Base-by-base conservation (phyloP, 1,139 yeast species). In the Barnettozyma hawaiiensis region DNA sequence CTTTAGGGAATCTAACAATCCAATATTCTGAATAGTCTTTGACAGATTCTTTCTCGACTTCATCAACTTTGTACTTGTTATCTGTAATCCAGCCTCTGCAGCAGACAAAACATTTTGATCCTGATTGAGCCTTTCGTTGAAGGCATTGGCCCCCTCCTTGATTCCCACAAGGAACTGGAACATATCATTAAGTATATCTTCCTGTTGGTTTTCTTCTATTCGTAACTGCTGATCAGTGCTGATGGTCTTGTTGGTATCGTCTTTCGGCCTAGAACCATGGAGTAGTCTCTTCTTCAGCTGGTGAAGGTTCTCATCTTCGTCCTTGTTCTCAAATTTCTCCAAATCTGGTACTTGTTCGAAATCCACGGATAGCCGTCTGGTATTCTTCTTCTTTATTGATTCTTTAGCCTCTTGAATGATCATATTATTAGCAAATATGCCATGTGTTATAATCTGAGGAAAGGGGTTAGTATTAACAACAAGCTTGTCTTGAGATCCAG, bases 61-160 rank as follows among this genome's bases (percentile, higher is more conserved):
- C 50, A 53, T 31, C 62, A 67, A 40, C 45, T 66, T 65, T 31
- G 47, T 55, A 3, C 67, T 59, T 2, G 70, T 65, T 2, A 59
- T 62, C 34, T 64, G 65, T 3, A 67, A 48, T 12, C 70, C 70
- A 15, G 62, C 57, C 44, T 65, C 69, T 1, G 71, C 69, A 4
- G 70, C 70, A 19, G 61, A 59, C 10, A 67, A 37, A 1, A 64
- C 61, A 37, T 61, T 64, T 32, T 60, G 52, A 43, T 65, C 70
- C 39, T 64, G 63, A 16, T 61, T 59, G 27, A 67, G 47, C 19
- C 66, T 67, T 34, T 55, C 57, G 44, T 64, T 65, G 44, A 67
- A 67, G 4, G 66, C 68, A 31, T 59, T 54, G 1, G 71, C 69
- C 31, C 68, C 69, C 23, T 60, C 61, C 47, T 55, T 65, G 35